Evolutionary conservation across 495 filamentous ascomycete genomes (phyloP).

Genomic region (Neurospora sp.): DNA sequence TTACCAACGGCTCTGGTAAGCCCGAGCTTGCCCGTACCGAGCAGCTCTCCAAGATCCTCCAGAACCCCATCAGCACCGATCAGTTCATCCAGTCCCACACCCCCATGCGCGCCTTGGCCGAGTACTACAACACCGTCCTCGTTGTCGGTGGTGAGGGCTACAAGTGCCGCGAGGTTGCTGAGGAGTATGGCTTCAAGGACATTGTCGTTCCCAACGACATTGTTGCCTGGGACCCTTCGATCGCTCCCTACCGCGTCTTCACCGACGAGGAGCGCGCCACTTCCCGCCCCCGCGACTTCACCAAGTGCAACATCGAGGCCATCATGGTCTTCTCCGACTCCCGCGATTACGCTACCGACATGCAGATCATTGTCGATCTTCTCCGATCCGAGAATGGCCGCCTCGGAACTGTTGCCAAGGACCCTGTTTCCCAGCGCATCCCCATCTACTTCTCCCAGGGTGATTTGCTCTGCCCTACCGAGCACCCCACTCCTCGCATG

Average conservation of each 20-base stretch:
- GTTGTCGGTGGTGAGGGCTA: constrained; percentile 59
- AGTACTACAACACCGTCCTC: constrained; percentile 55
- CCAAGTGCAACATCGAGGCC: constrained; percentile 63
- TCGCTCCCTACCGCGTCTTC: constrained; percentile 55
- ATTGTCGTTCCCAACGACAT: constrained; percentile 59
- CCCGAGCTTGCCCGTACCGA: constrained; percentile 45
- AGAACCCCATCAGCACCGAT: constrained; percentile 47
- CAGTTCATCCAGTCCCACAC: constrained; percentile 63
- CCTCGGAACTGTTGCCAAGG: constrained; percentile 54
- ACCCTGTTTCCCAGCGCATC: constrained; percentile 53
- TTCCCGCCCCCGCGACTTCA: constrained; percentile 53
- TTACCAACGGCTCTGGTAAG: constrained; percentile 59
- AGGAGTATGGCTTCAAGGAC: constrained; percentile 56
- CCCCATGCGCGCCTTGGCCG: constrained; percentile 54
- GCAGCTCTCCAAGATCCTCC: constrained; percentile 49
- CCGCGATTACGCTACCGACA: constrained; percentile 73
- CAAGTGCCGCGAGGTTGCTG: constrained; percentile 55
- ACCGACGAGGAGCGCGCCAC: constrained; percentile 48
- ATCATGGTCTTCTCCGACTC: constrained; percentile 78
- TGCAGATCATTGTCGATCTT: constrained; percentile 78
- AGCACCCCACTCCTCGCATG: constrained; percentile 64
- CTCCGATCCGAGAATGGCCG: constrained; percentile 64
- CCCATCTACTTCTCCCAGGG: constrained; percentile 70
- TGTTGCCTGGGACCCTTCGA: constrained; percentile 47
- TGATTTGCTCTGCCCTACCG: constrained; percentile 66